phyloP scores from a whole-genome alignment of 805 yeast genomes.

The Kuraishia ogatae region DNA sequence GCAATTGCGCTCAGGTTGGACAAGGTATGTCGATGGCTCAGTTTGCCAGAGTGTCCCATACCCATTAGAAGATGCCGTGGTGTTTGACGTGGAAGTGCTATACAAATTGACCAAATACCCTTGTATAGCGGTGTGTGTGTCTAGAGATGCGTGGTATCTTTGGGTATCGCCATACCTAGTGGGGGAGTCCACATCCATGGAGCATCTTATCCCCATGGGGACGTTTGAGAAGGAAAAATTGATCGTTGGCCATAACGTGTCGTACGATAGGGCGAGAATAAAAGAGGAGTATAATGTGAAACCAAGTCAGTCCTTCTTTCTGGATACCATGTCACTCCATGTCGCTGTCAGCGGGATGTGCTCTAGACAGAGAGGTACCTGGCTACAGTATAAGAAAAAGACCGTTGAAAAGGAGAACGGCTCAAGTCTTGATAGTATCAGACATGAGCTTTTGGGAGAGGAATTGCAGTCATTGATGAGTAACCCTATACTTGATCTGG shows the following conservation, averaged over 20 bases:
- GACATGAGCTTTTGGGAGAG: conserved; percentile 12
- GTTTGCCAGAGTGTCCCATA: conserved; percentile 41
- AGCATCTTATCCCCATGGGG: conserved; percentile 75
- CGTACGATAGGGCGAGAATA: conserved; percentile 84
- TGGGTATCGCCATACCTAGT: conserved; percentile 90
- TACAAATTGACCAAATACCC: conserved; percentile 71
- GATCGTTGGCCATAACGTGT: conserved; percentile 83
- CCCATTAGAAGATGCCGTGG: conserved; percentile 67
- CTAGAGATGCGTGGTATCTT: conserved; percentile 78
- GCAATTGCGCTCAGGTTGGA: conserved; percentile 71
- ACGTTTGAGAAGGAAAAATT: conserved; percentile 39
- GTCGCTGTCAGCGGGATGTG: conserved; percentile 88
- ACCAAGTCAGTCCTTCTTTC: conserved; percentile 62
- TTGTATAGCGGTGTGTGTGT: conserved; percentile 71
- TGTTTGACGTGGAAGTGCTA: conserved; percentile 85
- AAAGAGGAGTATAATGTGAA: conserved; percentile 70
- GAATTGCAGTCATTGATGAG: conserved; percentile 19
- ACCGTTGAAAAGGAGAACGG: conserved; percentile 12
- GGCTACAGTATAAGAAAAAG: conserved; percentile 50
- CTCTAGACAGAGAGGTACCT: conserved; percentile 78
- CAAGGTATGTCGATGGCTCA: conserved; percentile 50
- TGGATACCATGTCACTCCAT: conserved; percentile 92
- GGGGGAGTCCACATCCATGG: conserved; percentile 35
- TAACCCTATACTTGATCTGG: conserved; percentile 19
- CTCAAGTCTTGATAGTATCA: conserved; percentile 7